These are phyloP conservation scores for Podaxis sp. DNA, from an alignment of 768 basidiomycete genomes.

Conservation along the genomic window DNA sequence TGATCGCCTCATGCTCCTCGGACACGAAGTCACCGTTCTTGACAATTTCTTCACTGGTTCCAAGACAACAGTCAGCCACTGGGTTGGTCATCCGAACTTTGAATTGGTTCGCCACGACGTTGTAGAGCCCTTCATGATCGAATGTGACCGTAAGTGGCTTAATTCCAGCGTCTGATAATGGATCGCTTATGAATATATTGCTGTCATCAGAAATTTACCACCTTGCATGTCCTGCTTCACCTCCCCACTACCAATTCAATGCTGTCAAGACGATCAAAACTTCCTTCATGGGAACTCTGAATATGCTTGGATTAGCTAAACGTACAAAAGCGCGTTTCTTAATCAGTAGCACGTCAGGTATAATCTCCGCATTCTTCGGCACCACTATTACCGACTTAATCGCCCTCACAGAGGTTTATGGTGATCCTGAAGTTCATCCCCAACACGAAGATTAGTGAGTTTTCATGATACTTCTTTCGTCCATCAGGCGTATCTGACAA, in stretches of 20 bases:
- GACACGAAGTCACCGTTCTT: constrained; percentile 94
- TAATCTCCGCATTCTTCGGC: constrained; percentile 20
- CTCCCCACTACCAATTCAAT: constrained; percentile 97
- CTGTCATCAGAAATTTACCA: constrained; percentile 85
- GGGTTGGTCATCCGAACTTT: constrained; percentile 98
- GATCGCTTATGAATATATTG: constrained; percentile 16
- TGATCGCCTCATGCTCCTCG: constrained; percentile 95
- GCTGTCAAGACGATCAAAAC: constrained; percentile 98
- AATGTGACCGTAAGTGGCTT: constrained; percentile 83
- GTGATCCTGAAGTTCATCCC: constrained; percentile 97
- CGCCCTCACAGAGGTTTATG: constrained; percentile 79
- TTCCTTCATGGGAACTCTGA: constrained; percentile 96
- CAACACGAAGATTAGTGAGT: constrained; percentile 93
- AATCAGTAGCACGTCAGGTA: constrained; percentile 92
- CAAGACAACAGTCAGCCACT: constrained; percentile 94
- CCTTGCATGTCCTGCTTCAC: constrained; percentile 95
- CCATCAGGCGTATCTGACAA: constrained; percentile 14
- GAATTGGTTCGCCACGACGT: constrained; percentile 98
- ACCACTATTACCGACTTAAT: constrained; percentile 13
- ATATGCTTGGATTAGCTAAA: constrained; percentile 98
- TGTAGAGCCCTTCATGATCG: constrained; percentile 96
- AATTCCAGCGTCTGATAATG: constrained; percentile 2
- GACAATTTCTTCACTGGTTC: constrained; percentile 99
- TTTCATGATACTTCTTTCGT: neutral
- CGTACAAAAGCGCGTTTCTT: constrained; percentile 97